These are phyloP conservation scores for Cnidoscolus chayamansa DNA, from an alignment of 441 rosid species.

Conservation along the genomic window DNA sequence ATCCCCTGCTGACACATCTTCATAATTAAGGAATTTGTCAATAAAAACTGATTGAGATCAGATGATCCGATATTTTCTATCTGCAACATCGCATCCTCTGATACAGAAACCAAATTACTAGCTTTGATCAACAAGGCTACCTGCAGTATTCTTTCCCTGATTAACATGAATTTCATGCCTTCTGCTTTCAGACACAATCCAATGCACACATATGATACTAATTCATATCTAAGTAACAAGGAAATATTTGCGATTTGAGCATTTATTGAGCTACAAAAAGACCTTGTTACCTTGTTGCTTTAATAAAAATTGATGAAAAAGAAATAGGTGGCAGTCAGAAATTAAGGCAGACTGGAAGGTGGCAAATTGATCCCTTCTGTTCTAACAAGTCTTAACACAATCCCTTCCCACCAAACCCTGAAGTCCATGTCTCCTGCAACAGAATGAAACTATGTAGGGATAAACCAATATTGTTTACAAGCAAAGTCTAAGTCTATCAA, in stretches of 20 bases:
- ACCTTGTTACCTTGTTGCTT: background rate
- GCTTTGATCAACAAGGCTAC: background rate
- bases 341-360: no score
- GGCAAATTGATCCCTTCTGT: slow-evolving; percentile 50
- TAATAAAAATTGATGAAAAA: background rate
- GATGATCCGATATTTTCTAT: slow-evolving; percentile 71
- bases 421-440: slow-evolving; percentile 89
- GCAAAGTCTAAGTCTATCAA: background rate
- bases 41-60: slow-evolving; percentile 86
- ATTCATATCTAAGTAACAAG: background rate
- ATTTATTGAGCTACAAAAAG: background rate
- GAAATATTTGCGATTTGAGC: background rate
- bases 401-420: slow-evolving; percentile 89
- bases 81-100: slow-evolving; percentile 79
- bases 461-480: slow-evolving; percentile 8
- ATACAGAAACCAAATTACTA: background rate
- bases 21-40: slow-evolving; percentile 84
- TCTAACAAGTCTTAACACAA: slow-evolving; percentile 82
- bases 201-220: background rate
- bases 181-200: background rate
- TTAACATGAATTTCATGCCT: background rate
- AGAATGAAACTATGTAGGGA: slow-evolving; percentile 13
- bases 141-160: background rate
- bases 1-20: slow-evolving; percentile 66
- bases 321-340: background rate